A percentile compares a stretch with the other conserved stretches of the same genome.
Conservation (phyloP, 1,284 basidiomycete species). For the Puccinia sorghi region DNA sequence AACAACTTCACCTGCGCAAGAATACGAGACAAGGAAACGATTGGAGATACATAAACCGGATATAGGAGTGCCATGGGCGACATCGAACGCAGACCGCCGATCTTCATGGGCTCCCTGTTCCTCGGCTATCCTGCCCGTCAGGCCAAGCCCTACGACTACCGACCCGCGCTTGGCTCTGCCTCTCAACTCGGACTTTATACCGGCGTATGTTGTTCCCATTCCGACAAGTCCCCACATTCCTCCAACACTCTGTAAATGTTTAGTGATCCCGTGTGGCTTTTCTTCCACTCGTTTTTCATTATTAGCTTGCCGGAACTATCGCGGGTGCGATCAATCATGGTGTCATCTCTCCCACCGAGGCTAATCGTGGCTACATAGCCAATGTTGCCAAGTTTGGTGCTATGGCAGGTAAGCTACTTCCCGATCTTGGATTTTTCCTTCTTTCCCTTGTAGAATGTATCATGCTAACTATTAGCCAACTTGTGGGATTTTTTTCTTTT, state of each 20-base stretch:
- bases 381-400: conserved; percentile 35
- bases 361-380: conserved; percentile 39
- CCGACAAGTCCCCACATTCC: not conserved
- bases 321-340: conserved; percentile 45
- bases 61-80: conserved; percentile 34
- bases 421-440: not conserved
- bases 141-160: conserved; percentile 27
- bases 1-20: too few relatives aligned
- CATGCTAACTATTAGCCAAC: too few relatives aligned
- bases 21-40: not conserved
- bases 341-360: conserved; percentile 44
- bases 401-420: conserved; percentile 20
- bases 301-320: conserved; percentile 40
- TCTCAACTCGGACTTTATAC: conserved; percentile 38
- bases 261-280: not conserved
- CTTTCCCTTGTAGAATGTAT: not conserved
- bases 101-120: conserved; percentile 49
- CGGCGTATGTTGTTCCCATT: conserved; percentile 25
- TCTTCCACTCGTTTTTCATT: not conserved
- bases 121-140: conserved; percentile 31
- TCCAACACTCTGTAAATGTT: not conserved
- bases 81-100: conserved; percentile 40
- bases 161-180: conserved; percentile 26
- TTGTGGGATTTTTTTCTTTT: not conserved
- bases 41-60: not conserved